Conservation (phyloP, 805 yeast species). For the Komagataella populi region DNA sequence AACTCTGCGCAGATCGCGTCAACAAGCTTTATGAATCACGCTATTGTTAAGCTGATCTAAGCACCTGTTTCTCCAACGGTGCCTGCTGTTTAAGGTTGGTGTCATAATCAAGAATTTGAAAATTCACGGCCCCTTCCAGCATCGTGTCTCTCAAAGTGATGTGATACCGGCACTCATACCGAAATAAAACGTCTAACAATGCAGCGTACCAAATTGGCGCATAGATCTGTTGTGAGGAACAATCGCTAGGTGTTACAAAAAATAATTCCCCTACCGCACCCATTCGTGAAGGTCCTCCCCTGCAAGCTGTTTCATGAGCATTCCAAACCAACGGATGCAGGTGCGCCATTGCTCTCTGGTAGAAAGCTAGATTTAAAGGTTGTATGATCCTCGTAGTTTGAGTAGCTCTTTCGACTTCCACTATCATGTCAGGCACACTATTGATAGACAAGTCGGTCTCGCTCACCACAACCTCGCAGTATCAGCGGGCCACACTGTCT, state of each 20-base stretch:
- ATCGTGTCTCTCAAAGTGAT: neutral
- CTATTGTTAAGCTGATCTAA: no score
- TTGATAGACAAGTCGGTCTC: neutral
- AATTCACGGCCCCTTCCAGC: neutral
- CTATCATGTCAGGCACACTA: neutral
- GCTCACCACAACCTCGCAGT: neutral
- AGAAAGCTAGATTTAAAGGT: neutral
- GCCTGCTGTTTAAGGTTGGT: neutral
- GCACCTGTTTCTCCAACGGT: no score
- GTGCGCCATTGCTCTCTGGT: neutral
- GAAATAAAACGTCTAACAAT: neutral
- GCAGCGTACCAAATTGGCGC: neutral
- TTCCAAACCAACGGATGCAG: neutral
- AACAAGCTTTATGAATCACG: no score
- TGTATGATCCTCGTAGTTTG: neutral
- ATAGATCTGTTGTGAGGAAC: neutral
- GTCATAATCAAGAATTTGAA: neutral
- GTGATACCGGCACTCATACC: neutral
- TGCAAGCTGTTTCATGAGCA: neutral
- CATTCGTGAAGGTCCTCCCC: neutral
- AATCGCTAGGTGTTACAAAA: neutral
- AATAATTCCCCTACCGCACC: neutral
- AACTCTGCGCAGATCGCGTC: neutral
- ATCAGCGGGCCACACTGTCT: neutral
- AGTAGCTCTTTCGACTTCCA: no score